phyloP scores from a whole-genome alignment of 306 rosid genomes.

The Lagenaria siceraria region DNA sequence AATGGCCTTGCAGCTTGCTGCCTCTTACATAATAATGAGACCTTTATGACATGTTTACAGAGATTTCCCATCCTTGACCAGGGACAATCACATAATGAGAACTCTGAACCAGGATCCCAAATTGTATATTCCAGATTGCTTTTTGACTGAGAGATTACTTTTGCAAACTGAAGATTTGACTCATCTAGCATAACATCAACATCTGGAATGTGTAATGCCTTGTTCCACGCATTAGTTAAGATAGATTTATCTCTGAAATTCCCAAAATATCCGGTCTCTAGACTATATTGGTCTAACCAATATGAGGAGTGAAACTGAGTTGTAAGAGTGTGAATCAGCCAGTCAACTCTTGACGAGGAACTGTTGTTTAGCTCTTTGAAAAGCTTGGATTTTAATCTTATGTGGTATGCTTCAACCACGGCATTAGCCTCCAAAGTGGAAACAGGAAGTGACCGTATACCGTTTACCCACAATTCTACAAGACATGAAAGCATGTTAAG shows the following conservation, averaged over 20 bases:
- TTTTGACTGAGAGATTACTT: slow-evolving; percentile 54
- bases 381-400: slow-evolving; percentile 50
- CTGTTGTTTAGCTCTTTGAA: slow-evolving; percentile 32
- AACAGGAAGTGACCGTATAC: slow-evolving; percentile 44
- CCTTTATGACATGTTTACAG: slow-evolving; percentile 67
- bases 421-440: slow-evolving; percentile 53
- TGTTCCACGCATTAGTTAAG: slow-evolving; percentile 50
- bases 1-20: slow-evolving; percentile 51
- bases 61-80: slow-evolving; percentile 65
- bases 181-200: slow-evolving; percentile 51
- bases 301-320: slow-evolving; percentile 50
- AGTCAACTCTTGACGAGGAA: slow-evolving; percentile 52
- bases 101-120: slow-evolving; percentile 76
- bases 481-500: slow-evolving; percentile 14
- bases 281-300: slow-evolving; percentile 63
- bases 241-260: slow-evolving; percentile 31
- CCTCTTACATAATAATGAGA: slow-evolving; percentile 44
- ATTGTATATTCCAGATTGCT: slow-evolving; percentile 44
- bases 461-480: slow-evolving; percentile 57
- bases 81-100: slow-evolving; percentile 67
- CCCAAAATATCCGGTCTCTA: slow-evolving; percentile 49
- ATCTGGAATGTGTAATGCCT: slow-evolving; percentile 52
- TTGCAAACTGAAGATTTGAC: slow-evolving; percentile 52
- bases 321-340: slow-evolving; percentile 57
- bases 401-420: slow-evolving; percentile 59